phyloP scores from a whole-genome alignment of 1,284 basidiomycete genomes.

The Ustilago bromivora region DNA sequence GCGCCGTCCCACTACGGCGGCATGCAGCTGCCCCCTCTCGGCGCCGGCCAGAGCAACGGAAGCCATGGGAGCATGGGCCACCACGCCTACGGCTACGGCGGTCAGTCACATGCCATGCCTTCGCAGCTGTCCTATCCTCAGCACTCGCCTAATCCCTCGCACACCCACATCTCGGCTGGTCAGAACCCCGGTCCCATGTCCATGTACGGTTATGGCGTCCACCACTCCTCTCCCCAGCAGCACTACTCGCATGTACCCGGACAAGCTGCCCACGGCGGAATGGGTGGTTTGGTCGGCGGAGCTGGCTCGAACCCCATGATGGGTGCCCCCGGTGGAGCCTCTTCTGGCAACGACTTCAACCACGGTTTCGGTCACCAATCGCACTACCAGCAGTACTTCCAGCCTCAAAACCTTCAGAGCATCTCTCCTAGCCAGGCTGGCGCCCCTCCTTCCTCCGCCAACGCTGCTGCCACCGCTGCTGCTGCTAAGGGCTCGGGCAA shows the following conservation, averaged over 20 bases:
- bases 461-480: conserved; percentile 26
- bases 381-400: conserved; percentile 57
- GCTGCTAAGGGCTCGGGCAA: conserved; percentile 36
- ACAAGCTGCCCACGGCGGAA: conserved; percentile 51
- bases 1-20: conserved; percentile 51
- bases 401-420: conserved; percentile 49
- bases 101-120: conserved; percentile 50
- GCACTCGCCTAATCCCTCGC: conserved; percentile 53
- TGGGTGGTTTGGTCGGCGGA: conserved; percentile 52
- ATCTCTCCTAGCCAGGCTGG: conserved; percentile 52
- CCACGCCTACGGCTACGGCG: conserved; percentile 47
- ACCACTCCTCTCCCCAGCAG: conserved; percentile 52
- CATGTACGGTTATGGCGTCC: conserved; percentile 55
- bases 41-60: conserved; percentile 53
- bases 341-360: conserved; percentile 37
- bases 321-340: conserved; percentile 50
- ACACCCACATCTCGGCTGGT: conserved; percentile 44
- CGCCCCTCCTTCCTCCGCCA: conserved; percentile 39
- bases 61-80: conserved; percentile 49
- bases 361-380: conserved; percentile 54
- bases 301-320: conserved; percentile 56
- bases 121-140: conserved; percentile 54
- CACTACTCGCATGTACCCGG: conserved; percentile 55
- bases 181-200: conserved; percentile 51
- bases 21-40: conserved; percentile 55